A percentile compares a stretch with the other conserved stretches of the same genome.
Evolutionary conservation across 257 asterid species (phyloP).

Genomic region (Craterostigma plantagineum): DNA sequence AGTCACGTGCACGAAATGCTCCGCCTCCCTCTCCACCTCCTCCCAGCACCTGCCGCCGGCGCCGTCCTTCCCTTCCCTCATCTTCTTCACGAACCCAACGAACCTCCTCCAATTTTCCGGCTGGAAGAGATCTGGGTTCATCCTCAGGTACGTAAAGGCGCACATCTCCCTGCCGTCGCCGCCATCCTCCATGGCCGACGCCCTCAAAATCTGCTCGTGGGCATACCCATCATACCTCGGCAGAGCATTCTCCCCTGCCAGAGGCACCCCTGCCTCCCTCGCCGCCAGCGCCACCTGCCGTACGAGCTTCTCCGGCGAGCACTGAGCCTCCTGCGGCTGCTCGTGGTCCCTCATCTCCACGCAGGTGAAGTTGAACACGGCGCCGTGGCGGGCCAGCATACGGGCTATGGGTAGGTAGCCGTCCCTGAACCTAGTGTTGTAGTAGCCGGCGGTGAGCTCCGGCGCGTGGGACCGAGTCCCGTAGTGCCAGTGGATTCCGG

Average conservation of each 20-base stretch:
- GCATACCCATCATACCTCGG: slow-evolving; percentile 70
- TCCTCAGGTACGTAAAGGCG: slow-evolving; percentile 81
- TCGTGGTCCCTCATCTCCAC: slow-evolving; percentile 87
- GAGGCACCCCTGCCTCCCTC: slow-evolving; percentile 50
- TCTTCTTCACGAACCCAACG: slow-evolving; percentile 73
- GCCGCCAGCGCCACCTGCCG: slow-evolving; percentile 71
- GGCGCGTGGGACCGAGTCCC: slow-evolving; percentile 92
- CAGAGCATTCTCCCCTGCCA: slow-evolving; percentile 84
- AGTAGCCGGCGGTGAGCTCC: slow-evolving; percentile 86
- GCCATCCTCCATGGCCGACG: slow-evolving; percentile 33
- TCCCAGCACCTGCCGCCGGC: slow-evolving; percentile 36
- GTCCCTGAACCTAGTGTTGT: slow-evolving; percentile 62
- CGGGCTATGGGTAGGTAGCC: slow-evolving; percentile 86
- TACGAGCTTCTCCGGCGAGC: slow-evolving; percentile 77
- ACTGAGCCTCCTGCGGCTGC: slow-evolving; percentile 80
- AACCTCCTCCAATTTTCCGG: slow-evolving; percentile 82
- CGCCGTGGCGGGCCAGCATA: slow-evolving; percentile 69
- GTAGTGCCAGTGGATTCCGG: slow-evolving; percentile 93
- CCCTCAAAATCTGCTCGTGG: slow-evolving; percentile 49
- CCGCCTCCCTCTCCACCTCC: slow-evolving; percentile 76
- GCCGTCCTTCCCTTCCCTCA: slow-evolving; percentile 77
- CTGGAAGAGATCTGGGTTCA: slow-evolving; percentile 68
- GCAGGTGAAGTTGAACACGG: slow-evolving; percentile 81
- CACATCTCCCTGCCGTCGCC: slow-evolving; percentile 43
- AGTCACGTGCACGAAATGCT: slow-evolving; percentile 70